These are phyloP conservation scores for Agastache rugosa DNA, from an alignment of 257 asterid species.

Conservation along the genomic window DNA sequence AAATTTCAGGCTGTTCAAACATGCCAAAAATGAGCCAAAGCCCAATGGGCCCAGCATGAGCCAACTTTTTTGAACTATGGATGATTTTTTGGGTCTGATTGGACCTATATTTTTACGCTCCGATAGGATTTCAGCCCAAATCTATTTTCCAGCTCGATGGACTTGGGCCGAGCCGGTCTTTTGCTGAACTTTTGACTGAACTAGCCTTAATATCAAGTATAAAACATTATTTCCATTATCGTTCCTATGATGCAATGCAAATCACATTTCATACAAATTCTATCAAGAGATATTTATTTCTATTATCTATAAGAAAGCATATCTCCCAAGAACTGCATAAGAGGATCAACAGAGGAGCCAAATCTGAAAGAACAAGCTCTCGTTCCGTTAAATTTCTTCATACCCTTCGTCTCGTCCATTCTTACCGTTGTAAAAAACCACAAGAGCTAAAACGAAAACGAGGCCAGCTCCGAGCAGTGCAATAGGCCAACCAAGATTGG, in stretches of 20 bases:
- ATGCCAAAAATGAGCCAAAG: too few relatives aligned
- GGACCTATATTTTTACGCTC: too few relatives aligned
- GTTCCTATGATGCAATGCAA: background rate
- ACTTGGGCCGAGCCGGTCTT: too few relatives aligned
- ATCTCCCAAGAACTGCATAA: background rate
- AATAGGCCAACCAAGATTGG: constrained; percentile 40
- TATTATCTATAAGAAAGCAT: background rate
- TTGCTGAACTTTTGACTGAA: background rate
- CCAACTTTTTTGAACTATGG: too few relatives aligned
- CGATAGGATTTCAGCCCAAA: too few relatives aligned
- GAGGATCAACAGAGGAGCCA: background rate
- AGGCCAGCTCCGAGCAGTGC: constrained; percentile 42
- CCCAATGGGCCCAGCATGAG: too few relatives aligned
- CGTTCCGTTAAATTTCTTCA: constrained; percentile 40
- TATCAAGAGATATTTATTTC: background rate
- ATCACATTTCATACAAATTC: background rate
- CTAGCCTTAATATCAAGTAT: background rate
- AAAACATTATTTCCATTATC: background rate
- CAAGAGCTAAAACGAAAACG: constrained; percentile 35
- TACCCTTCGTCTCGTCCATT: constrained; percentile 49
- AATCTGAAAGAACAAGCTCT: constrained; percentile 34
- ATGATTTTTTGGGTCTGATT: too few relatives aligned
- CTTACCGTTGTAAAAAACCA: constrained; percentile 29
- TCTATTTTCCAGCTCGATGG: too few relatives aligned
- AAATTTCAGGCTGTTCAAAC: too few relatives aligned